Evolutionary conservation across 352 stramenopile genomes (phyloP), one percentile per base, ranked within the genome.

Genomic region (Globisporangium iwayamae): DNA sequence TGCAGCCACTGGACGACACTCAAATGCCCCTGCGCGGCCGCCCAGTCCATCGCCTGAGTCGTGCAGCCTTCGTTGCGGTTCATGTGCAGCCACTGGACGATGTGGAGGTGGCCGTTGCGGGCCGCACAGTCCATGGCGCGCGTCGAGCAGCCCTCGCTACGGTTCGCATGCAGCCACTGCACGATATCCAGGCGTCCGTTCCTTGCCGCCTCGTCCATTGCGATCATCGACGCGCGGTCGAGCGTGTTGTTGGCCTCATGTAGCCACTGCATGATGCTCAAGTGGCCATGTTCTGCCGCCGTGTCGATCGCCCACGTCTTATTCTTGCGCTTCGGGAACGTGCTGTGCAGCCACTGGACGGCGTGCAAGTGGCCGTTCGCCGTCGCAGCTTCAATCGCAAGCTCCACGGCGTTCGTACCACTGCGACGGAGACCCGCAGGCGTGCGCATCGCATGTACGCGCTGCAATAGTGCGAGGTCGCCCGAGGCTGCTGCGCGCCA

Each of bases 1-100:
- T 92, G 79, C 13, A 92, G 70, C 80, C 80, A 92, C 45, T 86
- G 55, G 2, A 91, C 65, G 3, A 90, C 74, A 1, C 74, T 41
- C n/a, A 91, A 62, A 43, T 91, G 75, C 10, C 83, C 83, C 41
- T 80, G 62, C 25, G 79, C 66, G 0, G 83, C 79, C 0, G 83
- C 83, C 68, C 85, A 87, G 64, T 92, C 83, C 62, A 92, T 90
- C 16, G 83, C 83, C 47, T 74, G 71, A 8, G 61, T 62, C 16
- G 79, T 88, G 63, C 79, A 89, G n/a, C 80, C 80, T 62, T 90
- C 81, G 2, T 16, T 69, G 3, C 79, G 72, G 51, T 90, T 62
- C 4, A 41, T 48, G n/a, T 92, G 83, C 13, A 92, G 69, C 81
- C 81, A 92, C 57, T 87, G 65, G 5, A 65, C 50, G 34, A 65